Conservation (phyloP, 1,284 basidiomycete genomes). For the Cystobasidiaceae sp. region DNA sequence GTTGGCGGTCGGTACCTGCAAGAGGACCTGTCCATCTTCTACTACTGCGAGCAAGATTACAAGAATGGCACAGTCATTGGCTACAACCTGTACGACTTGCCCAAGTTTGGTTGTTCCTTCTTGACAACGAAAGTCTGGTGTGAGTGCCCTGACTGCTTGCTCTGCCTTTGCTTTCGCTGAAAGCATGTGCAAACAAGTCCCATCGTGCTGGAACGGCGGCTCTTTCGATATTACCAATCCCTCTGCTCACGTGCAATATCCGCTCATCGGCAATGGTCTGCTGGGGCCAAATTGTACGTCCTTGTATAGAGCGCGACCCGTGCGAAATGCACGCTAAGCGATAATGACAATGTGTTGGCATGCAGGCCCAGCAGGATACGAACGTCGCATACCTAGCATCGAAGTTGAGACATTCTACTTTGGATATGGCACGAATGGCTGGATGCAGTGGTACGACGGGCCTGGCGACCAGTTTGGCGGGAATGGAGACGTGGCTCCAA, state of each 20-base stretch:
- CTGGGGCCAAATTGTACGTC: slow-evolving; percentile 15
- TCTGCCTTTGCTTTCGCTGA: neutral
- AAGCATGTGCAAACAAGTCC: too few relatives aligned
- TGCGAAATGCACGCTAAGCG: too few relatives aligned
- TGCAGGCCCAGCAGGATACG: slow-evolving; percentile 17
- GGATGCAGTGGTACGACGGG: slow-evolving; percentile 16
- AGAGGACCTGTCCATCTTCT: slow-evolving; percentile 27
- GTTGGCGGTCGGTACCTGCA: slow-evolving; percentile 15
- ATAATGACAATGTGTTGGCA: too few relatives aligned
- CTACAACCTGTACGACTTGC: neutral
- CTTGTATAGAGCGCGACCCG: too few relatives aligned
- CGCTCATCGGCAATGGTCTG: slow-evolving; percentile 9
- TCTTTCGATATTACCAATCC: slow-evolving; percentile 16
- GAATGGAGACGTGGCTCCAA: slow-evolving; percentile 7
- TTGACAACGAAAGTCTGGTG: slow-evolving; percentile 25
- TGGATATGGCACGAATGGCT: neutral
- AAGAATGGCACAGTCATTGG: slow-evolving; percentile 18
- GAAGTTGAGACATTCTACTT: slow-evolving; percentile 27
- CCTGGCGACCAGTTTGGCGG: slow-evolving; percentile 8
- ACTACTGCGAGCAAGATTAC: slow-evolving; percentile 27
- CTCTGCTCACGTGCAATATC: slow-evolving; percentile 16
- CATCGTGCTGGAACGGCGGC: slow-evolving; percentile 28
- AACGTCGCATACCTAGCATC: slow-evolving; percentile 21
- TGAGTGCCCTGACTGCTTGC: neutral
- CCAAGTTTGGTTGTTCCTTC: slow-evolving; percentile 24